These are phyloP conservation scores for Fonticula alba DNA, from an alignment of 78 protist species.

Conservation along the genomic window DNA sequence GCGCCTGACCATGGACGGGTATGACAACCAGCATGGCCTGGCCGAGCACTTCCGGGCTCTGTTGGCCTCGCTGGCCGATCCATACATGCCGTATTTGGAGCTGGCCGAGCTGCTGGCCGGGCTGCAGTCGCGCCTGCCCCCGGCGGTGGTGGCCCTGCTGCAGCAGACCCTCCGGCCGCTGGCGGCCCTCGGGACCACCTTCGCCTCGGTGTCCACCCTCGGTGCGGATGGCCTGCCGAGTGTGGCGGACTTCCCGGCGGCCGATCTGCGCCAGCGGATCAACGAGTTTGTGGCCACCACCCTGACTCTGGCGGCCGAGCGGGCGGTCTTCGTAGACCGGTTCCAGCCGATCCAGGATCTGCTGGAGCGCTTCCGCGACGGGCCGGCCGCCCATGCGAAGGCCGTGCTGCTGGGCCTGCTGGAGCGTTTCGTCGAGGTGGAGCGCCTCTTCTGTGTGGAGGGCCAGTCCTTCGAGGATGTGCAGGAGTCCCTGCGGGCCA, in stretches of 20 bases:
- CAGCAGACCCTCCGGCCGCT: not conserved
- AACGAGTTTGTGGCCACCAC: not conserved
- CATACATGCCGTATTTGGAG: not conserved
- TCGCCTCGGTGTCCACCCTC: not conserved
- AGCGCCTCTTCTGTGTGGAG: not conserved
- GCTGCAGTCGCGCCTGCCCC: not conserved
- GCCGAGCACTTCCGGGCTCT: not conserved
- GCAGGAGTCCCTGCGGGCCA: not conserved
- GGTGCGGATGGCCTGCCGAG: not conserved
- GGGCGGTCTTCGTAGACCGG: too few relatives aligned
- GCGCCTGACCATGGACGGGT: slow-evolving; percentile 1
- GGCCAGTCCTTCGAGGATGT: not conserved
- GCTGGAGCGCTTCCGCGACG: slow-evolving; percentile 3
- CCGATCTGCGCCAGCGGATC: too few relatives aligned
- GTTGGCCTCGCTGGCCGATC: not conserved
- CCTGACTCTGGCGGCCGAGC: not conserved
- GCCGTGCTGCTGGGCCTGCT: not conserved
- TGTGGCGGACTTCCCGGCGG: too few relatives aligned
- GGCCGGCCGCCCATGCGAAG: slow-evolving; percentile 12
- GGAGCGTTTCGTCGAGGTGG: slow-evolving; percentile 12
- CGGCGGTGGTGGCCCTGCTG: not conserved
- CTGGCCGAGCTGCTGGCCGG: not conserved
- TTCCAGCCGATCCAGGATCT: not conserved
- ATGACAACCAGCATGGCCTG: not conserved
- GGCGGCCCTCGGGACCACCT: not conserved